Evolutionary conservation across 2,329 filamentous ascomycete species (phyloP), one percentile per base, ranked within the genome.

Genomic region (Diaporthe sp.): DNA sequence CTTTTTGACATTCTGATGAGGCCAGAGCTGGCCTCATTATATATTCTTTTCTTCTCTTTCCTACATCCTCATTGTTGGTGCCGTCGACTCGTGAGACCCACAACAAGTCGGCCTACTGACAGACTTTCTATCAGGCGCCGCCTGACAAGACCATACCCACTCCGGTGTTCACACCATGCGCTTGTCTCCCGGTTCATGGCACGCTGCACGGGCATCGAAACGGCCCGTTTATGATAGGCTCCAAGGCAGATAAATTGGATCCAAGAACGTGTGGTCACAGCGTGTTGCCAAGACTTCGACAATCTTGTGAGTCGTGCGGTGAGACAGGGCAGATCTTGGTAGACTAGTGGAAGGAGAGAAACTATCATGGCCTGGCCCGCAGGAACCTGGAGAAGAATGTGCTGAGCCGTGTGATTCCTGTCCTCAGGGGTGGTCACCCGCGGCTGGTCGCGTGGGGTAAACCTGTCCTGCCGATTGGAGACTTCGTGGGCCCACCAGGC

Each of bases 401-500:
- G 63, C 44, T 66, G 63, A 66, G 63, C 63, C 63, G 12, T 51
- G 63, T 66, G 63, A 66, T 65, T 35, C 25, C 47, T n/a, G 19
- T 17, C 61, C 61, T 5, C 59, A 50, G 61, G 61, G 61, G 42
- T 65, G 61, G 61, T 66, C 63, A 51, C 25, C 44, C 30, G 63
- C 44, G 63, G 15, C 27, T 66, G 63, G 63, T 66, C 63, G 63
- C 63, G 63, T 66, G 63, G 44, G 63, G 63, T 66, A 66, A 37
- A 30, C 30, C 27, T 35, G 15, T 66, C 30, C 30, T 37, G 44
- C 44, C 63, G 63, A 51, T 39, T 66, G 63, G 63, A 50, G 30
- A 66, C 44, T 25, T 17, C 6, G 27, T 47, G 27, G 42, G 61
- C 13, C 59, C 61, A 50, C 42, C 61, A 50, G 25, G 17, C n/a